Evolutionary conservation across 192 early-diverging fungal genomes (phyloP).

Genomic region (Pilaira anomala): DNA sequence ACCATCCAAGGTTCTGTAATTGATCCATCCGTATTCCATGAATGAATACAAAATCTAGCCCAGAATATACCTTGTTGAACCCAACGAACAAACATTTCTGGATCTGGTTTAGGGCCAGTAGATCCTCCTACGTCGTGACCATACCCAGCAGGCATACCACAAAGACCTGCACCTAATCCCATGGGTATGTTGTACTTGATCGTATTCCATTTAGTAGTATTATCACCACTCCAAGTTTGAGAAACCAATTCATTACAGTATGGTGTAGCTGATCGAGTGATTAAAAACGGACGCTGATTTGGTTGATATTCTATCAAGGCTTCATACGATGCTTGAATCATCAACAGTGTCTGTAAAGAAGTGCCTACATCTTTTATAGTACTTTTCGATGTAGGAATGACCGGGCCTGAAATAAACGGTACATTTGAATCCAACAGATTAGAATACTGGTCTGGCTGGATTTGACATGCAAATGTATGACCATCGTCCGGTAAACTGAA

Average conservation of each 20-base stretch:
- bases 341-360: constrained; percentile 51
- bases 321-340: constrained; percentile 56
- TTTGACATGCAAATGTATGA: constrained; percentile 43
- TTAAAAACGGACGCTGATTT: constrained; percentile 45
- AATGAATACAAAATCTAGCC: constrained; percentile 61
- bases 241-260: constrained; percentile 46
- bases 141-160: constrained; percentile 46
- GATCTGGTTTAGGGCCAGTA: constrained; percentile 48
- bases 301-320: constrained; percentile 43
- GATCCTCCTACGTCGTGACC: constrained; percentile 66
- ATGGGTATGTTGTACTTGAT: constrained; percentile 61
- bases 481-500: constrained; percentile 36
- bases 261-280: constrained; percentile 48
- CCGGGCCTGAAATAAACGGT: background rate
- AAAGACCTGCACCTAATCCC: constrained; percentile 50
- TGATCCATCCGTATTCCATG: constrained; percentile 53
- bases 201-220: constrained; percentile 55
- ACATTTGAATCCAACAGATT: background rate
- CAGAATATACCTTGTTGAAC: constrained; percentile 56
- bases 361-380: constrained; percentile 38
- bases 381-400: background rate
- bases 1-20: constrained; percentile 66
- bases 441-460: constrained; percentile 10
- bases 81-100: constrained; percentile 61
- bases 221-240: constrained; percentile 62